Percentiles rank a stretch among this genome's conserved stretches.
Conservation (phyloP, 306 rosid species). For the Alnus rubra region DNA sequence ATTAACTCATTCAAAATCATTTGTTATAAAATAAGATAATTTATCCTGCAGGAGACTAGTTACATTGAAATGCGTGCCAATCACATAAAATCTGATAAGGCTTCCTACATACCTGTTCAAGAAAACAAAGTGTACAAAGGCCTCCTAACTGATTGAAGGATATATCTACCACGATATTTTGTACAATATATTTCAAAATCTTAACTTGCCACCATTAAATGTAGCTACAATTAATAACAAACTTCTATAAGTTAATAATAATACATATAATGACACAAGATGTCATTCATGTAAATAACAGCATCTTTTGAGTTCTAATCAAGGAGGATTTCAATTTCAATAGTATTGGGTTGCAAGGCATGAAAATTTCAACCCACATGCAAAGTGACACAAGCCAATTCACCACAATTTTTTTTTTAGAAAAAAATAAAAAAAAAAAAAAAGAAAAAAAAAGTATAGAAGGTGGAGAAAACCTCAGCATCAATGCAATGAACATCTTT, state of each 20-base stretch:
- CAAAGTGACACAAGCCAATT: background rate
- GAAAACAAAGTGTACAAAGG: conserved; percentile 81
- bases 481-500: conserved; percentile 87
- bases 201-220: conserved; percentile 68
- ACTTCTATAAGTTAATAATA: background rate
- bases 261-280: background rate
- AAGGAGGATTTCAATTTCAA: background rate
- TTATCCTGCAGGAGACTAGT: conserved; percentile 8
- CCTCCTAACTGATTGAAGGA: conserved; percentile 97
- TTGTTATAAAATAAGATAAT: background rate
- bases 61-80: conserved; percentile 5
- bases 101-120: conserved; percentile 68
- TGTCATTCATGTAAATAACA: background rate
- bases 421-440: too few relatives aligned
- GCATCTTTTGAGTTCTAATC: background rate
- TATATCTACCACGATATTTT: conserved; percentile 79
- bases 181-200: conserved; percentile 87
- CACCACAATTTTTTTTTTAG: background rate
- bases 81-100: conserved; percentile 14
- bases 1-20: background rate
- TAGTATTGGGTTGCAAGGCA: background rate
- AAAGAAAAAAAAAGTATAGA: background rate
- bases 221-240: background rate
- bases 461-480: conserved; percentile 72
- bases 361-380: conserved; percentile 1